phyloP scores from a whole-genome alignment of 441 rosid species.

The Cnidoscolus chayamansa region DNA sequence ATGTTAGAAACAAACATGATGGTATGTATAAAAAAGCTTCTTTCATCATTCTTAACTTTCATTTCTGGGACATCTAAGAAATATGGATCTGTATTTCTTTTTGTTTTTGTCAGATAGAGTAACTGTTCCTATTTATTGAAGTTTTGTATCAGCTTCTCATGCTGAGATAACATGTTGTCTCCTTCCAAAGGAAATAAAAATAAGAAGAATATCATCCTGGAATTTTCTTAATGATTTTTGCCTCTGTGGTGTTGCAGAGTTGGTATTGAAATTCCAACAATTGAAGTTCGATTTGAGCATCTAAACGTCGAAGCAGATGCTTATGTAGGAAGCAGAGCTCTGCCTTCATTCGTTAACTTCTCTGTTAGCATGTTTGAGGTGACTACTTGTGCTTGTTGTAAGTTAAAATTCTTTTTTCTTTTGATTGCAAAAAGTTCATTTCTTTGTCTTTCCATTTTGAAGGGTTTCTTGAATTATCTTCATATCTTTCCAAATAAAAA shows the following conservation, averaged over 20 bases:
- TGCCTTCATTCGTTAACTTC: conserved; percentile 11
- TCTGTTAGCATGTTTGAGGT: neutral
- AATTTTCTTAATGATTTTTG: neutral
- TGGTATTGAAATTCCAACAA: conserved; percentile 55
- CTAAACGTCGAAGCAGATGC: conserved; percentile 9
- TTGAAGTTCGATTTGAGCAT: conserved; percentile 49
- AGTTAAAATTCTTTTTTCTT: neutral
- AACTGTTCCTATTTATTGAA: neutral
- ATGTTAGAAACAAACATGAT: neutral
- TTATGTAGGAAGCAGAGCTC: neutral
- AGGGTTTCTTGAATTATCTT: conserved; percentile 3
- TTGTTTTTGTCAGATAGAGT: neutral
- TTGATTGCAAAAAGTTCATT: neutral
- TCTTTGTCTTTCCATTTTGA: neutral
- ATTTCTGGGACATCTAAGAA: neutral
- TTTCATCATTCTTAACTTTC: neutral
- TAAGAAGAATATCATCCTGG: neutral
- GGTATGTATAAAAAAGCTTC: neutral
- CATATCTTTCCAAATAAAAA: conserved; percentile 2
- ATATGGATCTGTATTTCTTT: neutral
- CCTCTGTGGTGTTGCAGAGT: conserved; percentile 31
- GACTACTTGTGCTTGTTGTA: neutral
- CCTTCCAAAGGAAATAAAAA: neutral
- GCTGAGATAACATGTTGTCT: neutral
- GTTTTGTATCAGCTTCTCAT: neutral